Evolutionary conservation across 768 basidiomycete genomes (phyloP).

Genomic region (Mycena capillaripes): DNA sequence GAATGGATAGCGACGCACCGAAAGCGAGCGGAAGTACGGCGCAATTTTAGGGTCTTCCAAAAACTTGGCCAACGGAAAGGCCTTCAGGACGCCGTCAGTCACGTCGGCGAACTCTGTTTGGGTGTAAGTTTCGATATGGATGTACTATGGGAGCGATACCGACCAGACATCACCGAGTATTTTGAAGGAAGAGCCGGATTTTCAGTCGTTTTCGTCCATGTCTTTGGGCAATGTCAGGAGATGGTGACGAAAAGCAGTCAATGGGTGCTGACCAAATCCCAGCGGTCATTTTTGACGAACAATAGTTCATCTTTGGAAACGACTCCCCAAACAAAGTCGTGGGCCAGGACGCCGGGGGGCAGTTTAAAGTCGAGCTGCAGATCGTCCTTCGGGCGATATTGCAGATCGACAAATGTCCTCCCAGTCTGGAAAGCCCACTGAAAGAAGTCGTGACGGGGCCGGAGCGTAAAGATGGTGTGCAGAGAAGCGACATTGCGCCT

Average conservation of each 20-base stretch:
- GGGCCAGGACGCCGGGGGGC: slow-evolving; percentile 58
- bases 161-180: slow-evolving; percentile 84
- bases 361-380: slow-evolving; percentile 88
- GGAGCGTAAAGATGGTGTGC: slow-evolving; percentile 83
- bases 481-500: slow-evolving; percentile 81
- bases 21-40: slow-evolving; percentile 88
- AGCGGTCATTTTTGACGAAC: slow-evolving; percentile 77
- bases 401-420: slow-evolving; percentile 80
- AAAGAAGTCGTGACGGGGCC: slow-evolving; percentile 88
- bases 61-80: slow-evolving; percentile 65
- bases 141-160: slow-evolving; percentile 4
- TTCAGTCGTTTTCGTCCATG: slow-evolving; percentile 86
- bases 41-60: slow-evolving; percentile 75
- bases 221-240: slow-evolving; percentile 57
- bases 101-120: slow-evolving; percentile 85
- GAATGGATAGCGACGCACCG: slow-evolving; percentile 61
- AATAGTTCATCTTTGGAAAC: slow-evolving; percentile 85
- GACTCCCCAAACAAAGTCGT: slow-evolving; percentile 87
- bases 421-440: slow-evolving; percentile 73
- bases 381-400: slow-evolving; percentile 77
- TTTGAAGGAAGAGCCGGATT: slow-evolving; percentile 69
- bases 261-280: slow-evolving; percentile 81
- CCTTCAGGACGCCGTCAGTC: slow-evolving; percentile 83
- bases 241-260: not conserved
- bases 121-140: slow-evolving; percentile 14